Base-by-base conservation (phyloP, 345 rosid species). In the Aurinia saxatilis region DNA sequence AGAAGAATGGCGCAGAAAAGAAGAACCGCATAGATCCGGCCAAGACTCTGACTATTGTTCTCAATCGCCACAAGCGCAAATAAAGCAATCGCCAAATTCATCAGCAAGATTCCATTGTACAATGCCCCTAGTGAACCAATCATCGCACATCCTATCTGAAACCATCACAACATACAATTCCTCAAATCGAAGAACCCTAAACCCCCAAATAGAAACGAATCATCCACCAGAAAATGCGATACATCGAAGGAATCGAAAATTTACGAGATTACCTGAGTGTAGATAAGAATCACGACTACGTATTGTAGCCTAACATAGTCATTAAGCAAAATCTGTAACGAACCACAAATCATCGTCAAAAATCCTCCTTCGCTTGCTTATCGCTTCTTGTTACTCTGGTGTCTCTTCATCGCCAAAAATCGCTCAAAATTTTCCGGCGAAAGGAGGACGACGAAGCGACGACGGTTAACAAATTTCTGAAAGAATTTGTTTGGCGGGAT, bases 41-140 rank as follows among this genome's bases (percentile, higher is more conserved):
- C 83, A 42, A 87, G 84, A 48, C 73, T 75, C 78, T 90, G 90
- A 60, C 90, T 83, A 74, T 80, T 79, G 44, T 84, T 90, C 74
- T 81, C 97, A 14, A 87, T 85, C 27, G 92, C 95, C 10, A 87
- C 95, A 14, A 90, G 76, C 25, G 90, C 92, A 66, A 90, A 90
- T 61, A 90, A 72, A 12, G 95, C 83, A 30, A 87, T 83, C 50
- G 66, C 84, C 65, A 90, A 68, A 77, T 85, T 82, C 13, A 83
- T 75, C 25, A 90, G 62, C 77, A 78, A 66, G 3, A 87, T 84
- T 38, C 97, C 97, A 51, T 82, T 87, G 81, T 80, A 85, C 76
- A 80, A 78, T 68, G 95, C 90, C 18, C 97, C 95, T 3, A 90
- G 78, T 5, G 95, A 84, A 68, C 97, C 95, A 47, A 87, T 77